Conservation (phyloP, 139 green algal species). For the Coelastrella sp. region DNA sequence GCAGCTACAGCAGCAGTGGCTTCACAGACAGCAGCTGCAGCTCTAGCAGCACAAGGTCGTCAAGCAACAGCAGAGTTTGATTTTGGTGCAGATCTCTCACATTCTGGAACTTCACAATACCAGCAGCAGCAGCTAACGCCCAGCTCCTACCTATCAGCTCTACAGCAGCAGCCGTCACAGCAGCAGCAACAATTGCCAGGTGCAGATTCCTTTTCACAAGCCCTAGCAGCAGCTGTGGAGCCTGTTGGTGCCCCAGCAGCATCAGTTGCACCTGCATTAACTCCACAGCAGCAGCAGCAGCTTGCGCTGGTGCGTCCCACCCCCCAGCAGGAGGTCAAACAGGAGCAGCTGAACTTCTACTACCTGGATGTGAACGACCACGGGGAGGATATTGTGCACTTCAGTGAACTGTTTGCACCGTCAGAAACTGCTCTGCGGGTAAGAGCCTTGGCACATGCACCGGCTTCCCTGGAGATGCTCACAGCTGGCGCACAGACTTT, state of each 20-base stretch:
- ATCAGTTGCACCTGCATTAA: not conserved
- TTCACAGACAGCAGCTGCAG: conserved; percentile 26
- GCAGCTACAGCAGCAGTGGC: conserved; percentile 14
- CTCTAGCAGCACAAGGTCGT: not conserved
- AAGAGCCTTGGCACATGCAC: conserved; percentile 2
- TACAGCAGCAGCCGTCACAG: conserved; percentile 14
- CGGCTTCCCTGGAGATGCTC: not conserved
- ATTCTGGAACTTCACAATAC: not conserved
- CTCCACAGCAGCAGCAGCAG: conserved; percentile 27
- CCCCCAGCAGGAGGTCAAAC: not conserved
- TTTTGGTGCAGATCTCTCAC: not conserved
- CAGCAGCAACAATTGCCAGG: conserved; percentile 13
- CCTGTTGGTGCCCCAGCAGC: not conserved
- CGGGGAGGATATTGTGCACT: conserved; percentile 43
- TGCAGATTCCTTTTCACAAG: not conserved
- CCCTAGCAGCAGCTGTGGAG: not conserved
- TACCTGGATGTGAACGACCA: conserved; percentile 35
- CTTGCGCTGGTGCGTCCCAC: not conserved
- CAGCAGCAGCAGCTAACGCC: conserved; percentile 4
- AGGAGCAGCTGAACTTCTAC: conserved; percentile 22
- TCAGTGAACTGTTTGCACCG: conserved; percentile 35
- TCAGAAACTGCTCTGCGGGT: conserved; percentile 22
- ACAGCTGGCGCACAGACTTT: not conserved
- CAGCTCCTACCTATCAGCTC: not conserved
- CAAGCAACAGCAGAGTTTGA: not conserved